phyloP scores from a whole-genome alignment of 2,329 filamentous ascomycete species.

The Hypoxylon sp. region DNA sequence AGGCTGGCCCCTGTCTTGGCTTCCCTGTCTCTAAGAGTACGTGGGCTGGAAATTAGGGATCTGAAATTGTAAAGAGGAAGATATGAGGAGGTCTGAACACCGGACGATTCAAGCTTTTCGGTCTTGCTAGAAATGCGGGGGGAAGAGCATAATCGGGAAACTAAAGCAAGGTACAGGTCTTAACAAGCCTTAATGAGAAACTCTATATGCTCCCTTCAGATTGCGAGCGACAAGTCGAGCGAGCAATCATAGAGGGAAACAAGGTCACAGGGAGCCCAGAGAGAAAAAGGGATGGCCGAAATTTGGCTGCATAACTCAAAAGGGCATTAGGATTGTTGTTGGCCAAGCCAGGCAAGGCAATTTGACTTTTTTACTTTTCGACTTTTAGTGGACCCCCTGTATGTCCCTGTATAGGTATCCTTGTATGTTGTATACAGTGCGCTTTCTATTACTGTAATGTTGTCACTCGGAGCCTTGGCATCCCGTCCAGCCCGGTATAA shows the following conservation, averaged over 20 bases:
- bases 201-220: constrained; percentile 32
- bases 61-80: constrained; percentile 22
- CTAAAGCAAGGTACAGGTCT: constrained; percentile 40
- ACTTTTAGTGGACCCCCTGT: constrained; percentile 17
- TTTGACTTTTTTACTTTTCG: constrained; percentile 24
- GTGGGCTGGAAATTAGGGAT: constrained; percentile 30
- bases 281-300: constrained; percentile 34
- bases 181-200: constrained; percentile 36
- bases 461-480: constrained; percentile 34
- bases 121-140: constrained; percentile 33
- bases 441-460: constrained; percentile 13
- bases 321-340: constrained; percentile 29
- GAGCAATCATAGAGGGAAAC: constrained; percentile 18
- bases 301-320: constrained; percentile 33
- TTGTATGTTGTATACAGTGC: constrained; percentile 23
- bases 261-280: constrained; percentile 13
- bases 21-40: constrained; percentile 33
- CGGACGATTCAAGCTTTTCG: constrained; percentile 28
- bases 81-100: constrained; percentile 21
- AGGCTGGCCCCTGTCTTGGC: constrained; percentile 35
- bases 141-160: constrained; percentile 9
- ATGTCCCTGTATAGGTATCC: constrained; percentile 2
- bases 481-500: constrained; percentile 26
- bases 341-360: constrained; percentile 28
- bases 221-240: constrained; percentile 31